Base-by-base conservation (phyloP, 768 basidiomycete species). In the Lactifluus piperatus region DNA sequence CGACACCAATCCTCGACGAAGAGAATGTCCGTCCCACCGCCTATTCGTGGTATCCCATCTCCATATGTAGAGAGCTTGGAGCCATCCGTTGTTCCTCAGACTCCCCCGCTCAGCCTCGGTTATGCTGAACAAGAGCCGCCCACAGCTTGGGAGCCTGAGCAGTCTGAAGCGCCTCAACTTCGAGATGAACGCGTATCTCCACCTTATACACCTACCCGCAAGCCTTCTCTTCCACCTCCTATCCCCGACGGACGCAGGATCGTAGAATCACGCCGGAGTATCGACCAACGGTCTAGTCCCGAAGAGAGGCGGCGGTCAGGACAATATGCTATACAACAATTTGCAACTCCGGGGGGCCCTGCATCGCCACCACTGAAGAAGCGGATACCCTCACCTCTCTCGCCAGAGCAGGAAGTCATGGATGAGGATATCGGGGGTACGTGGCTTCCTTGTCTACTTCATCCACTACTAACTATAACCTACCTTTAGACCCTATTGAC, bases 401-500 rank as follows among this genome's bases (percentile, higher is more conserved):
- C 26, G 30, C 44, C 53, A 43, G 58, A 63, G 48, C 24, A 48
- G 24, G 69, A 68, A 50, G 43, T 62, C 18, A 48, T 65, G 9
- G 57, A 61, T 41, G 66, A 65, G 10, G 65, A 64, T 26, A 48
- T 60, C 2, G 82, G 81, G 44, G 83, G 84, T 85, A 57, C 59
- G 80, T 70, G 13, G 24, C 53, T 62, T 52, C 10, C 34, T 16
- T 3, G 4, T 26, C n/a, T 22, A 32, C 34, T 36, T 51, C 49
- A 27, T 32, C 39, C 24, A 16, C 27, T 55, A 55, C 18, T 56
- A 30, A 58, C 20, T n/a, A n/a, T n/a, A n/a, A 29, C 48, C 22
- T n/a, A 54, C 36, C 52, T 16, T 8, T 64, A 87, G 86, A 88
- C 68, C 86, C 86, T 3, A 84, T 86, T 34, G 85, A 86, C 66